A percentile compares a stretch with the other conserved stretches of the same genome.
Evolutionary conservation across 192 early-diverging fungal species (phyloP).

Genomic region (Lunasporangiospora selenospora): DNA sequence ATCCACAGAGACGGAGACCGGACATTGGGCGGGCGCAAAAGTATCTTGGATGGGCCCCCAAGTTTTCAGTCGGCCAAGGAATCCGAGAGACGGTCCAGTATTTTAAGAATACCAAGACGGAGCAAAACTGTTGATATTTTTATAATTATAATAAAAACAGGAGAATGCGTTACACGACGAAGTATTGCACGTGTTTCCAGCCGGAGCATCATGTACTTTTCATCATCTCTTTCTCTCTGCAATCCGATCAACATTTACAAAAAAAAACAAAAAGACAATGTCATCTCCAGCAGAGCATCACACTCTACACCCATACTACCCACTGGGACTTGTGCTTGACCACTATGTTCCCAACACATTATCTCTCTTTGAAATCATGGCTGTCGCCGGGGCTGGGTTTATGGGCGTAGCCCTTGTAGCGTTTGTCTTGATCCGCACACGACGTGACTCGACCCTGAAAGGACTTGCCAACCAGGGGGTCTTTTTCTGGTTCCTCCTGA

Average conservation of each 20-base stretch:
- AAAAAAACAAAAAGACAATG: too few relatives aligned
- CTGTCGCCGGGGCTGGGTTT: conserved; percentile 2
- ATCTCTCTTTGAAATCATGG: conserved; percentile 4
- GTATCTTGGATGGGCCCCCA: conserved; percentile 74
- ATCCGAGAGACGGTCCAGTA: conserved; percentile 82
- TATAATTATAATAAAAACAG: too few relatives aligned
- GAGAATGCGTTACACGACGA: too few relatives aligned
- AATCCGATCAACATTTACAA: too few relatives aligned
- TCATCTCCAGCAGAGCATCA: too few relatives aligned
- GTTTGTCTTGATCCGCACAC: background rate
- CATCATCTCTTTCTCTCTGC: too few relatives aligned
- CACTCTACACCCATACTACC: conserved; percentile 29
- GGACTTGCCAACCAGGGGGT: conserved; percentile 31
- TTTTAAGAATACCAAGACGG: conserved; percentile 57
- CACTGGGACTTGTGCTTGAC: conserved; percentile 13
- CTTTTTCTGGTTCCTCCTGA: conserved; percentile 84
- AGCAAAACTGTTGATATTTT: too few relatives aligned
- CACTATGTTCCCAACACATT: conserved; percentile 30
- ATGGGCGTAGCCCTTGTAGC: background rate
- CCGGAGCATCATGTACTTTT: too few relatives aligned
- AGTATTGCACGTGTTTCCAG: too few relatives aligned
- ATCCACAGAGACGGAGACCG: conserved; percentile 78
- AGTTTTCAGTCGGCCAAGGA: conserved; percentile 78
- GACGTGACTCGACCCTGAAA: conserved; percentile 7
- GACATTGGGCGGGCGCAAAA: conserved; percentile 73